A percentile compares a stretch with the other conserved stretches of the same genome.
Evolutionary conservation across 352 stramenopile genomes (phyloP).

Genomic region (Pythium myriotylum): DNA sequence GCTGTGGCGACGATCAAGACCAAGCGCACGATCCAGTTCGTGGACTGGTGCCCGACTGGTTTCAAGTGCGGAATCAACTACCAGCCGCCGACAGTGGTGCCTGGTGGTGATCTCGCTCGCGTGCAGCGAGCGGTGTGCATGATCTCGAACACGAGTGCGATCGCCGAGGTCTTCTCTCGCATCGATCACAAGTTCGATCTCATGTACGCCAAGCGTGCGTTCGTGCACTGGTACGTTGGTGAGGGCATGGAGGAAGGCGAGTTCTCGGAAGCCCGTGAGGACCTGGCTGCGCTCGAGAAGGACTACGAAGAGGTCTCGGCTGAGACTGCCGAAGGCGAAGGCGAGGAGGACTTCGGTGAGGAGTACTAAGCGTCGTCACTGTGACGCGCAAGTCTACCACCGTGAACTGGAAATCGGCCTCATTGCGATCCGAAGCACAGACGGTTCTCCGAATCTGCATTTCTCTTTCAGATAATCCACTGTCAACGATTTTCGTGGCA

Average conservation of each 20-base stretch:
- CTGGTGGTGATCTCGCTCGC: too few relatives aligned
- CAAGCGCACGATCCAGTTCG: too few relatives aligned
- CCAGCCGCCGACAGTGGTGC: too few relatives aligned
- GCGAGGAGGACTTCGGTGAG: slow-evolving; percentile 91
- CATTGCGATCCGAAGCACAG: not conserved
- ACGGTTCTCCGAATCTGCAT: slow-evolving; percentile 9
- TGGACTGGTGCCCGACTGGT: too few relatives aligned
- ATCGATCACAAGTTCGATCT: slow-evolving; percentile 99
- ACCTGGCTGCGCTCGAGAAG: slow-evolving; percentile 98
- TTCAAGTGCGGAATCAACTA: too few relatives aligned
- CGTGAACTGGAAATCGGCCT: not conserved
- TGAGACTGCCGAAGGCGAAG: slow-evolving; percentile 94
- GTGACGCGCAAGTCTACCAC: not conserved
- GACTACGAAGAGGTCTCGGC: slow-evolving; percentile 99
- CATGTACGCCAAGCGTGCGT: slow-evolving; percentile 99
- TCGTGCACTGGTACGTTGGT: slow-evolving; percentile 99
- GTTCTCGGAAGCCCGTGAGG: slow-evolving; percentile 99
- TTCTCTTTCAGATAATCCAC: slow-evolving; percentile 1
- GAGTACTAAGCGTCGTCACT: slow-evolving; percentile 63
- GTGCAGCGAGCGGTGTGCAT: too few relatives aligned
- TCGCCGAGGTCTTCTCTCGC: slow-evolving; percentile 97
- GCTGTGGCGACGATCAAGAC: too few relatives aligned
- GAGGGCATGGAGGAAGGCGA: slow-evolving; percentile 99
- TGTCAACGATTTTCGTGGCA: slow-evolving; percentile 1
- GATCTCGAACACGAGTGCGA: too few relatives aligned